Percentiles rank a stretch among this genome's conserved stretches.
Evolutionary conservation across 768 basidiomycete species (phyloP).

Genomic region (Tricholoma flavovirens): DNA sequence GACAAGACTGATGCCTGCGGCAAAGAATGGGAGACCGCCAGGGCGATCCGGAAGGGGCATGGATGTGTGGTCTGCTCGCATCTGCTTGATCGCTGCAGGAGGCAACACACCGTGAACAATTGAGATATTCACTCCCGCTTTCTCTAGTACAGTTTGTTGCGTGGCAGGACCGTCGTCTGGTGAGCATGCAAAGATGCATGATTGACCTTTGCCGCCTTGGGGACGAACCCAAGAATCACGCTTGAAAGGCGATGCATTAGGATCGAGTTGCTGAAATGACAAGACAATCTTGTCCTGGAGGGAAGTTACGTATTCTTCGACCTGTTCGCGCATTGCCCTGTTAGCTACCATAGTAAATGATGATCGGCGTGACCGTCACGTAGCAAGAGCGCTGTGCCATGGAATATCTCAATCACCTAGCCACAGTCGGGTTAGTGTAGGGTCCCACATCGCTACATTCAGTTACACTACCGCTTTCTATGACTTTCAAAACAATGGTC

Average conservation of each 20-base stretch:
- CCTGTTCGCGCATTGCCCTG: conserved; percentile 64
- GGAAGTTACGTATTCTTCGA: conserved; percentile 67
- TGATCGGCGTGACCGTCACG: no score
- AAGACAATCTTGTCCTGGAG: conserved; percentile 79
- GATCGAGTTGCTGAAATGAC: conserved; percentile 75
- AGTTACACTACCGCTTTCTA: no score
- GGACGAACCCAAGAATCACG: conserved; percentile 75
- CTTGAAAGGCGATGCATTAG: conserved; percentile 63
- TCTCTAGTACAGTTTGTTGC: conserved; percentile 67
- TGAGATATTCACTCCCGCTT: conserved; percentile 93
- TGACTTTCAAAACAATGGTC: no score
- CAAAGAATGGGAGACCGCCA: conserved; percentile 83
- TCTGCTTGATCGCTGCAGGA: conserved; percentile 86
- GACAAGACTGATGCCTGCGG: conserved; percentile 87
- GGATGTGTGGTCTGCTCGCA: conserved; percentile 86
- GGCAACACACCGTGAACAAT: conserved; percentile 86
- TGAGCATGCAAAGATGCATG: conserved; percentile 70
- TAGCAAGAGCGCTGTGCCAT: no score
- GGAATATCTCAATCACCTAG: no score
- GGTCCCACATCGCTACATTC: no score
- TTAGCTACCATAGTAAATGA: background rate
- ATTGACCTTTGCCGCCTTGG: conserved; percentile 71
- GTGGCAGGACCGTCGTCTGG: conserved; percentile 26
- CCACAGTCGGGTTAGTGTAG: no score
- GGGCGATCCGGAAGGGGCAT: conserved; percentile 60